phyloP scores from a whole-genome alignment of 2,329 filamentous ascomycete genomes.

The Arthrinium phaeospermum region DNA sequence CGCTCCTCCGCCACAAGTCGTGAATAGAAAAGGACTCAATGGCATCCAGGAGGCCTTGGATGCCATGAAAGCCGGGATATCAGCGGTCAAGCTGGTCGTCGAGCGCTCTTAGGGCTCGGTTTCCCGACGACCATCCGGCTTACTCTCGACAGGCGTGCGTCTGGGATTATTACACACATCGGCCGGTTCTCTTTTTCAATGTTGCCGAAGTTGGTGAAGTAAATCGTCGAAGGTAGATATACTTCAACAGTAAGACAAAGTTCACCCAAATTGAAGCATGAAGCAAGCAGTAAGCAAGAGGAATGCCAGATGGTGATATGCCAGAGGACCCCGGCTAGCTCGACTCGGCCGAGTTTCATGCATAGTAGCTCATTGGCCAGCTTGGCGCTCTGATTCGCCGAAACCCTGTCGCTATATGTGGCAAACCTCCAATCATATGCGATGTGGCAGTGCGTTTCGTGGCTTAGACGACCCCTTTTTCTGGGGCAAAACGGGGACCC shows the following conservation, averaged over 20 bases:
- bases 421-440: not conserved
- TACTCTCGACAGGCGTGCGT: no score
- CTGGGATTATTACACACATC: no score
- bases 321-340: not conserved
- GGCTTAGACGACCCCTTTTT: not conserved
- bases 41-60: conserved; percentile 27
- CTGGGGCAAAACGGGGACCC: not conserved
- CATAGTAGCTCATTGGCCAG: no score
- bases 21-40: conserved; percentile 20
- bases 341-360: not conserved
- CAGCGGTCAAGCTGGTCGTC: conserved; percentile 5
- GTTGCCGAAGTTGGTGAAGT: no score
- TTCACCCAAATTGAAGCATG: not conserved
- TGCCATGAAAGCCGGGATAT: conserved; percentile 13
- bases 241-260: no score
- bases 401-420: not conserved
- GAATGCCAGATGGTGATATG: not conserved
- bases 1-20: conserved; percentile 3
- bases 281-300: not conserved
- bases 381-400: not conserved
- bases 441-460: not conserved
- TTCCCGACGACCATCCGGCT: not conserved
- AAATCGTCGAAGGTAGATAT: no score
- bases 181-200: no score
- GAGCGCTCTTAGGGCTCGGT: not conserved